Conservation (phyloP, 2,329 filamentous ascomycete genomes). For the Cladosporium colombiae region DNA sequence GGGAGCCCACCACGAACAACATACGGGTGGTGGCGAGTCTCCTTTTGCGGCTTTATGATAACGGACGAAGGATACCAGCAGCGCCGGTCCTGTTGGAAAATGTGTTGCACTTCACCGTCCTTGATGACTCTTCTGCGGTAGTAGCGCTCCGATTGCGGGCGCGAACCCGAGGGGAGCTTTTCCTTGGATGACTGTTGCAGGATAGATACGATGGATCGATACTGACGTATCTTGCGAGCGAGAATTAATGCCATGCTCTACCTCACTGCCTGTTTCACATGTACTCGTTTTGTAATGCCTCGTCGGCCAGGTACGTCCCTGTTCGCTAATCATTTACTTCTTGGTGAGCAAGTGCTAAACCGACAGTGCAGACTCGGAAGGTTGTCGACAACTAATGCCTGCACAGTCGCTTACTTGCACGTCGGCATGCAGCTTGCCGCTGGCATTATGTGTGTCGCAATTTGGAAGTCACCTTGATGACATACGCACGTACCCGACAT, state of each 20-base stretch:
- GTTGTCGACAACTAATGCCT: background rate
- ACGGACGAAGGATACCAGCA: slow-evolving; percentile 9
- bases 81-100: slow-evolving; percentile 3
- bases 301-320: background rate
- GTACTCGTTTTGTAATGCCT: background rate
- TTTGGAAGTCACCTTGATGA: background rate
- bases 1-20: background rate
- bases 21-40: background rate
- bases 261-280: background rate
- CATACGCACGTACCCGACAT: background rate
- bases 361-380: background rate
- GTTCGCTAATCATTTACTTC: background rate
- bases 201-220: slow-evolving; percentile 3
- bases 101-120: background rate
- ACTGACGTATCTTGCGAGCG: slow-evolving; percentile 11
- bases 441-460: background rate
- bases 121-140: background rate
- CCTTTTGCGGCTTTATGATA: slow-evolving; percentile 2
- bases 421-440: background rate
- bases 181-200: background rate
- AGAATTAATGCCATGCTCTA: slow-evolving; percentile 14
- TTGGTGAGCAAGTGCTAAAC: background rate
- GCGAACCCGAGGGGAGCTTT: background rate
- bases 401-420: background rate
- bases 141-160: background rate